Evolutionary conservation across 2,329 filamentous ascomycete species (phyloP).

Genomic region (Helotiales sp.): DNA sequence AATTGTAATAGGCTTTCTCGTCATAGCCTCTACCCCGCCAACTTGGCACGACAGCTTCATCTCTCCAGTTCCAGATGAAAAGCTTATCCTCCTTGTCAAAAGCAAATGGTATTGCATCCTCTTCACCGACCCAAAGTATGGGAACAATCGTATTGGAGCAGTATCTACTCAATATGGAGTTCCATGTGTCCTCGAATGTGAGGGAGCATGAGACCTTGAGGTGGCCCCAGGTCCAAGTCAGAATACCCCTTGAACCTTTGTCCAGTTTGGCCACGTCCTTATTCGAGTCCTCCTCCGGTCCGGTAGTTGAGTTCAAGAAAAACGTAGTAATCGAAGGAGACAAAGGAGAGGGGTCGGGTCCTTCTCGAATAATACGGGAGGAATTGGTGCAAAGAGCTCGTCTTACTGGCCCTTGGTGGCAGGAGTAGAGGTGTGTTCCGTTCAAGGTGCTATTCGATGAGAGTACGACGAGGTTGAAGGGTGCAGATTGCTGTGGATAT

Average conservation of each 20-base stretch:
- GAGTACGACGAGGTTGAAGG: conserved; percentile 50
- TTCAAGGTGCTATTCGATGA: conserved; percentile 45
- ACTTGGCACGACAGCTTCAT: no score
- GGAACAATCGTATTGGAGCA: no score
- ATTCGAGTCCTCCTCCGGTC: conserved; percentile 31
- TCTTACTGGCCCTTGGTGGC: conserved; percentile 54
- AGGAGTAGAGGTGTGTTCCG: conserved; percentile 47
- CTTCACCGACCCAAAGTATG: no score
- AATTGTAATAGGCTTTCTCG: conserved; percentile 43
- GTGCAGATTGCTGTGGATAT: conserved; percentile 46
- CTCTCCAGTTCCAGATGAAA: conserved; percentile 45
- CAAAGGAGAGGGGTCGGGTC: neutral
- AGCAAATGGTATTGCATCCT: no score
- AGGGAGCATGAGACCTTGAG: no score
- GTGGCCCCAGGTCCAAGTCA: no score
- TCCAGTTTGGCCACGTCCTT: conserved; percentile 32
- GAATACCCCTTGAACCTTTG: no score
- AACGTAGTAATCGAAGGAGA: no score
- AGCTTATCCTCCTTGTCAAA: conserved; percentile 48
- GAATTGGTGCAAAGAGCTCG: conserved; percentile 48
- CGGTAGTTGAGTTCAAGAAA: conserved; percentile 40
- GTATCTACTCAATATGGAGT: no score
- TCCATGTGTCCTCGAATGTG: no score
- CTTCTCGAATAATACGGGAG: conserved; percentile 30
- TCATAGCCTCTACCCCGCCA: no score